A percentile compares a stretch with the other conserved stretches of the same genome.
phyloP scores from a whole-genome alignment of 139 green algal species.

The Diplosphaera chodatii region DNA sequence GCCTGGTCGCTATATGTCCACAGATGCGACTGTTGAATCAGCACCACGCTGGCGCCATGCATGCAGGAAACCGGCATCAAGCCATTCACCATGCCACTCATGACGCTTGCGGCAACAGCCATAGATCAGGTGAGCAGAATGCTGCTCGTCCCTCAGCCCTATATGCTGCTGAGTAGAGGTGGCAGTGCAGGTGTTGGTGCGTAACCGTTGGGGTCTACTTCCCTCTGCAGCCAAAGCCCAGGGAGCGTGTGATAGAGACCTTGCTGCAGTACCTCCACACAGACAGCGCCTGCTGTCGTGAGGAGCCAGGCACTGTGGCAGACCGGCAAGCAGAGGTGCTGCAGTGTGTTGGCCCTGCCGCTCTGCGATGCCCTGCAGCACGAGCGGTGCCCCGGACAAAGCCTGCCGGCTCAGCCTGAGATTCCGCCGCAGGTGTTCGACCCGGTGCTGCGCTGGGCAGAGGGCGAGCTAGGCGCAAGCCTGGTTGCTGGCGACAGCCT shows the following conservation, averaged over 20 bases:
- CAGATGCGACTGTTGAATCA: too few species aligned
- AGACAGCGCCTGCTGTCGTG: slow-evolving; percentile 63
- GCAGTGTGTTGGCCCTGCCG: too few species aligned
- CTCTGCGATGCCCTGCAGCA: too few species aligned
- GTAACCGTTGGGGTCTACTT: too few species aligned
- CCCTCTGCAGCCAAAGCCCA: slow-evolving; percentile 62
- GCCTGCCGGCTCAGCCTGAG: too few species aligned
- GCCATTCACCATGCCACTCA: slow-evolving; percentile 91
- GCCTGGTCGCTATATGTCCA: too few species aligned
- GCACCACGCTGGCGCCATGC: too few species aligned
- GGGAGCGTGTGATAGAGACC: slow-evolving; percentile 56
- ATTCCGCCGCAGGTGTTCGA: slow-evolving; percentile 10
- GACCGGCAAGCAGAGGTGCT: slow-evolving; percentile 29
- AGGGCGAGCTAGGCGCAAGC: background rate
- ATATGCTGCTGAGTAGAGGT: too few species aligned
- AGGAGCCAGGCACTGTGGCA: slow-evolving; percentile 32
- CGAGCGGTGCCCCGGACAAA: too few species aligned
- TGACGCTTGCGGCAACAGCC: slow-evolving; percentile 80
- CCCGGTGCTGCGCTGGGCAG: slow-evolving; percentile 11
- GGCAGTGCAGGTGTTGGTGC: too few species aligned
- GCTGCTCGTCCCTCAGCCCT: too few species aligned
- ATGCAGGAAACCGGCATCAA: too few species aligned
- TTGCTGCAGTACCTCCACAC: slow-evolving; percentile 84
- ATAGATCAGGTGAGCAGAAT: slow-evolving; percentile 84
- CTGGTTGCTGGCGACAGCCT: background rate